Percentiles rank a stretch among this genome's conserved stretches.
Conservation (phyloP, 495 filamentous ascomycete species). For the Entonaema liquescens region DNA sequence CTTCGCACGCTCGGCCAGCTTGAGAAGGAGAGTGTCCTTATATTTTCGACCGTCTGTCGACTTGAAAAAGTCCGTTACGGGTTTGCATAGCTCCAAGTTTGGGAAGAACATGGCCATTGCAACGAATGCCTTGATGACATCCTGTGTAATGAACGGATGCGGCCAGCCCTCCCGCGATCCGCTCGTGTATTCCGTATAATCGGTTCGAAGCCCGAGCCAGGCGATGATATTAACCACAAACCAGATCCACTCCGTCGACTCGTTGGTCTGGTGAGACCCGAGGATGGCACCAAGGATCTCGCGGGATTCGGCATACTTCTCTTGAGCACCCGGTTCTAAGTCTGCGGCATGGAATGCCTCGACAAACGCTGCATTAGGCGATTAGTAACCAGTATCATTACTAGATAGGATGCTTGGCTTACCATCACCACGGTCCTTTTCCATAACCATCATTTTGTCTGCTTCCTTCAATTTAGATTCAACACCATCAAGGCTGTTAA, state of each 20-base stretch:
- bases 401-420: conserved; percentile 2
- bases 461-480: conserved; percentile 40
- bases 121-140: conserved; percentile 52
- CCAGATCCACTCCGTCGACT: conserved; percentile 44
- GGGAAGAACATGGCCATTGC: conserved; percentile 56
- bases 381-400: conserved; percentile 3
- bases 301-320: conserved; percentile 47
- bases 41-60: conserved; percentile 44
- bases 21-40: conserved; percentile 50
- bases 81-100: conserved; percentile 35
- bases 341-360: conserved; percentile 55
- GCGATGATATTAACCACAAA: conserved; percentile 46
- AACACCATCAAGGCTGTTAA: conserved; percentile 45
- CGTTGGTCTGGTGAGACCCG: conserved; percentile 35
- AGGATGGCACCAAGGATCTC: conserved; percentile 47
- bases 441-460: conserved; percentile 36
- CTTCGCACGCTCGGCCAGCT: conserved; percentile 49
- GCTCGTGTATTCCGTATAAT: conserved; percentile 40
- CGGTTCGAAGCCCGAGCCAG: conserved; percentile 47
- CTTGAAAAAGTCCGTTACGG: conserved; percentile 44
- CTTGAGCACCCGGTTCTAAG: conserved; percentile 50
- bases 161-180: conserved; percentile 41
- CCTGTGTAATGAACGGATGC: conserved; percentile 53
- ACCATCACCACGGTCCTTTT: conserved; percentile 37
- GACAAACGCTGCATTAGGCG: conserved; percentile 49